Evolutionary conservation across 371 early-diverging fungal species (phyloP).

Genomic region (Zychaea mexicana): DNA sequence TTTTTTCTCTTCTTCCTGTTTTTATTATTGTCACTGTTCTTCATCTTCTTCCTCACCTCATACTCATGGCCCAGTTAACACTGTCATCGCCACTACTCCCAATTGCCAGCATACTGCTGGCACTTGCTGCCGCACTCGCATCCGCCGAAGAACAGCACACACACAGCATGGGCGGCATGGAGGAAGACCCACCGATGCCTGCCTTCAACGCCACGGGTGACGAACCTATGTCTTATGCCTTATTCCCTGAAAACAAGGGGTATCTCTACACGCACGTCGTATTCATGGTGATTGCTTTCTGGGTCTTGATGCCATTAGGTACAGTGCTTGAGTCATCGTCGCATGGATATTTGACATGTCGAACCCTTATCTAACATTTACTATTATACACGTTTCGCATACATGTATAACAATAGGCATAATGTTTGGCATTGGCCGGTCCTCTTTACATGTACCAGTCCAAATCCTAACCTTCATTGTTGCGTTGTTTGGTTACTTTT

Average conservation of each 20-base stretch:
- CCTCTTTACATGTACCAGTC: constrained; percentile 46
- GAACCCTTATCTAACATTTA: too few species aligned
- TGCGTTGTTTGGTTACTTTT: constrained; percentile 46
- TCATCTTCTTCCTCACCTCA: neutral
- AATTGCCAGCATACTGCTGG: neutral
- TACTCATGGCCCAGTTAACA: neutral
- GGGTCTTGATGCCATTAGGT: constrained; percentile 55
- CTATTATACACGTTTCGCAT: too few species aligned
- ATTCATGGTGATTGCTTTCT: constrained; percentile 51
- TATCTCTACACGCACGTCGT: constrained; percentile 44
- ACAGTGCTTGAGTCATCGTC: too few species aligned
- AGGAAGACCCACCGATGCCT: constrained; percentile 34
- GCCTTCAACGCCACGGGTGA: constrained; percentile 48
- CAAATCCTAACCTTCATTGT: constrained; percentile 37
- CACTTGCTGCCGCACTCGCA: constrained; percentile 9
- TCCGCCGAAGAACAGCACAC: constrained; percentile 37
- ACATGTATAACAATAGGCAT: constrained; percentile 25
- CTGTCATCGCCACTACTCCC: neutral
- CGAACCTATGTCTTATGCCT: constrained; percentile 54
- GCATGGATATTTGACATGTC: too few species aligned
- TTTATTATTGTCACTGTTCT: neutral
- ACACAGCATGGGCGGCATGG: constrained; percentile 17
- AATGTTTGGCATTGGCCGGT: constrained; percentile 53
- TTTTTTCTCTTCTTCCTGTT: neutral
- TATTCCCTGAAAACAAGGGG: constrained; percentile 41